Evolutionary conservation across 768 basidiomycete genomes (phyloP).

Genomic region (Phylloporus scabripes): DNA sequence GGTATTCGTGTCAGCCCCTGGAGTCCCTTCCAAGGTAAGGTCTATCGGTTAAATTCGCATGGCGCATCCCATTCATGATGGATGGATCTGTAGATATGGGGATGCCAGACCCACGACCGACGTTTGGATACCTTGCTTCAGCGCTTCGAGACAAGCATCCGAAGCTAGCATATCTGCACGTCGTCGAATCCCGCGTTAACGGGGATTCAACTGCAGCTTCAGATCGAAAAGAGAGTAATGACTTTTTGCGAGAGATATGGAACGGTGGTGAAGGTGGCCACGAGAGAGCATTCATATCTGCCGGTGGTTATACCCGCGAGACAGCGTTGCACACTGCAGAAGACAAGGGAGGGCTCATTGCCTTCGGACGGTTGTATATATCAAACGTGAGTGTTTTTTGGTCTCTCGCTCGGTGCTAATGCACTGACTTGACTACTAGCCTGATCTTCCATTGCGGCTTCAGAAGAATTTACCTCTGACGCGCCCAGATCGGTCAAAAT

Average conservation of each 20-base stretch:
- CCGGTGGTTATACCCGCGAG: conserved; percentile 1
- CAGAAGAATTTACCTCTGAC: conserved; percentile 15
- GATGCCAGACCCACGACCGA: conserved; percentile 49
- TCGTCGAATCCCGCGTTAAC: conserved; percentile 36
- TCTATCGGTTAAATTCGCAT: background rate
- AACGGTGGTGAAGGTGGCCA: background rate
- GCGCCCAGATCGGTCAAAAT: conserved; percentile 16
- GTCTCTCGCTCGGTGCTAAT: background rate
- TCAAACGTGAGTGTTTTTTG: background rate
- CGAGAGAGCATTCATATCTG: background rate
- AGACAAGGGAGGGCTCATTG: conserved; percentile 7
- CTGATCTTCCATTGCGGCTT: conserved; percentile 26
- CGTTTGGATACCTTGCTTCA: conserved; percentile 45
- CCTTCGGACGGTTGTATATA: conserved; percentile 24
- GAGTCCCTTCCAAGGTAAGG: conserved; percentile 36
- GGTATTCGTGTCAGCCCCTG: conserved; percentile 57
- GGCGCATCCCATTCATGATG: background rate
- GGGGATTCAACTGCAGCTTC: background rate
- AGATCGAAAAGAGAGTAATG: conserved; percentile 30
- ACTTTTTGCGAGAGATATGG: conserved; percentile 33
- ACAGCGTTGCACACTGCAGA: background rate
- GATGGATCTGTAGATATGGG: conserved; percentile 37
- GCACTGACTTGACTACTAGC: conserved; percentile 11
- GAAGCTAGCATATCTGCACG: conserved; percentile 47
- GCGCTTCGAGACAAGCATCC: conserved; percentile 30